Evolutionary conservation across 75 land plant species (phyloP), one percentile per base, ranked within the genome.

Genomic region (Pinus albicaulis): DNA sequence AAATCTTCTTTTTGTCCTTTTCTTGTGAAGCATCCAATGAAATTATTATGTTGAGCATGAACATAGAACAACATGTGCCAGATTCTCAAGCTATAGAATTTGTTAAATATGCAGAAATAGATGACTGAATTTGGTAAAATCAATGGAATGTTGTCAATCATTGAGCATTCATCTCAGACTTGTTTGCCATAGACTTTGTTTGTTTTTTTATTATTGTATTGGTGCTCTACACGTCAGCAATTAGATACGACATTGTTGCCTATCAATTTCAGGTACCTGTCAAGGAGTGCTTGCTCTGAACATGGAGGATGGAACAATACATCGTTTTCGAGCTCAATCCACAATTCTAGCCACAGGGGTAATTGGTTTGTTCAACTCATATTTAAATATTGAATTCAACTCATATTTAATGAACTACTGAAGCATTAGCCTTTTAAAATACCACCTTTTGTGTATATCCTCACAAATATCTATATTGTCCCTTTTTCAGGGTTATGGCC

Each of bases 331-430:
- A 70, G 86, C 95, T 62, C 76, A 57, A 19, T 87, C 93, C 48
- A 98, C 99, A 36, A 91, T 98, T 72, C 77, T 98, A 71, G 99
- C 98, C 4, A 98, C 99, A 57, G 99, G 99, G 89, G 99, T 98
- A 91, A 57, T 17, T 26, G 7, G 11, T 41, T 68, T 7, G 44
- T 68, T 66, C 10, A 22, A 26, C 75, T 23, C 10, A 28, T 57
- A 5, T 41, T 20, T 65, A 23, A 68, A n/a, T 41, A 55, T 19
- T 74, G 71, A 31, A 23, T 74, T 58, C 10, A 22, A 26, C 75
- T 23, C 10, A 28, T 57, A 5, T 41, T 20, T 65, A 23, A 68
- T 41, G 12, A 48, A 36, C 38, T 14, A 7, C 17, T 31, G 77
- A 76, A 76, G 28, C 22, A 76, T 25, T 4, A 76, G 13, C 36